phyloP scores from a whole-genome alignment of 495 filamentous ascomycete genomes.

The Penicillium taxi region DNA sequence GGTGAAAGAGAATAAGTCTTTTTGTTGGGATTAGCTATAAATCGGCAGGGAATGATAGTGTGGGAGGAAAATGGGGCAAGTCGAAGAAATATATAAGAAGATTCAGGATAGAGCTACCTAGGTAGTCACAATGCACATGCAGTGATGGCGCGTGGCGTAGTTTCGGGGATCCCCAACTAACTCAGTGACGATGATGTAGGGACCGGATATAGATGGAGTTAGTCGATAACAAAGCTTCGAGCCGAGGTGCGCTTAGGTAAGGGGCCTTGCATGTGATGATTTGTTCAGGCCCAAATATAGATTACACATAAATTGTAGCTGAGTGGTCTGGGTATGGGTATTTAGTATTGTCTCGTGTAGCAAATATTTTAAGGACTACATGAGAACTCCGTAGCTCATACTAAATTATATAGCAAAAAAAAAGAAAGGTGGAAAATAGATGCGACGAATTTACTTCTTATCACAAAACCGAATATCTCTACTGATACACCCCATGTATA shows the following conservation, averaged over 20 bases:
- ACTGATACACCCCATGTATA: conserved; percentile 40
- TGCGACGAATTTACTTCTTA: conserved; percentile 12
- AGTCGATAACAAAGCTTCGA: conserved; percentile 21
- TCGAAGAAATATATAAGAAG: too few species aligned
- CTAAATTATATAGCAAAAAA: not conserved
- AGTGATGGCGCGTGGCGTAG: too few species aligned
- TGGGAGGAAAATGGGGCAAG: conserved; percentile 5
- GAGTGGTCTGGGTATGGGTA: conserved; percentile 1
- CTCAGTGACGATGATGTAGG: too few species aligned
- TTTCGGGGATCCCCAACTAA: too few species aligned
- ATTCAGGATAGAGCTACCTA: too few species aligned
- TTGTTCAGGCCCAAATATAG: too few species aligned
- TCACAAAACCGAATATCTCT: conserved; percentile 31
- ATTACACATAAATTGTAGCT: too few species aligned
- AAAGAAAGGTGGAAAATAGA: conserved; percentile 2
- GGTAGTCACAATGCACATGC: too few species aligned
- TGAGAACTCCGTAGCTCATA: not conserved
- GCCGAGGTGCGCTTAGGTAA: conserved; percentile 24
- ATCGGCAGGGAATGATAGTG: conserved; percentile 3
- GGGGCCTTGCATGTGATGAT: too few species aligned
- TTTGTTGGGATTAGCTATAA: too few species aligned
- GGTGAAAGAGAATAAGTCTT: too few species aligned
- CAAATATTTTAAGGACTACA: not conserved
- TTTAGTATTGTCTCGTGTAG: not conserved
- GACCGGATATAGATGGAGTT: conserved; percentile 13